Evolutionary conservation across 2,329 filamentous ascomycete genomes (phyloP).

Genomic region (Colletotrichum sojae): DNA sequence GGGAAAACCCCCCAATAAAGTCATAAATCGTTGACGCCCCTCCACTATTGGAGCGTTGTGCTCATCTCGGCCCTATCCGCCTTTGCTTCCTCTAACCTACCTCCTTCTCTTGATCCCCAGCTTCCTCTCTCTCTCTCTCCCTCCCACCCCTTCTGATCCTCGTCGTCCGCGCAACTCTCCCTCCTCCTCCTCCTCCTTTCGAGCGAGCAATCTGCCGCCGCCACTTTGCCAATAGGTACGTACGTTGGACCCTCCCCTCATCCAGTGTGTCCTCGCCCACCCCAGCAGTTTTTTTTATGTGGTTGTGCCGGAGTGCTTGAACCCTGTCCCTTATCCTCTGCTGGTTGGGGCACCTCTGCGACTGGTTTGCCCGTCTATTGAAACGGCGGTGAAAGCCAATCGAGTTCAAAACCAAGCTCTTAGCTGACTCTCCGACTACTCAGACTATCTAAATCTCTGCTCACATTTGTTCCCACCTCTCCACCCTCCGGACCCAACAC

Average conservation of each 20-base stretch:
- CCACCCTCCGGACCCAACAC: background rate
- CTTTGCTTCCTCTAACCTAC: background rate
- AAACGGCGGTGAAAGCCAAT: constrained; percentile 43
- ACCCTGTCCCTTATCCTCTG: constrained; percentile 30
- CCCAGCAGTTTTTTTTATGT: constrained; percentile 5
- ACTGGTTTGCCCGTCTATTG: constrained; percentile 22
- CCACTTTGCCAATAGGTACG: constrained; percentile 22
- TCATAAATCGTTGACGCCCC: no score
- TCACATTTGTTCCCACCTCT: background rate
- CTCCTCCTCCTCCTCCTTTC: background rate
- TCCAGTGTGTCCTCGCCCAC: constrained; percentile 7
- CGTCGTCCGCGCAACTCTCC: constrained; percentile 5
- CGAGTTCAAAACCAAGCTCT: background rate
- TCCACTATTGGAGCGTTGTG: no score
- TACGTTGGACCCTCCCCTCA: constrained; percentile 26
- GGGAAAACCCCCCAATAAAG: no score
- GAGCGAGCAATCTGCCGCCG: constrained; percentile 7
- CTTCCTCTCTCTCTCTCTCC: no score
- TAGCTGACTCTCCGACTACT: no score
- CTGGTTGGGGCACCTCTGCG: constrained; percentile 28
- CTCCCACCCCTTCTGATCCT: background rate
- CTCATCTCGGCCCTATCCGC: background rate
- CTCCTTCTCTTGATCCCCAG: background rate
- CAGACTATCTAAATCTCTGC: background rate
- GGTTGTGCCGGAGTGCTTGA: constrained; percentile 15